Conservation (phyloP, 1,284 basidiomycete genomes). For the Trametes sp. region DNA sequence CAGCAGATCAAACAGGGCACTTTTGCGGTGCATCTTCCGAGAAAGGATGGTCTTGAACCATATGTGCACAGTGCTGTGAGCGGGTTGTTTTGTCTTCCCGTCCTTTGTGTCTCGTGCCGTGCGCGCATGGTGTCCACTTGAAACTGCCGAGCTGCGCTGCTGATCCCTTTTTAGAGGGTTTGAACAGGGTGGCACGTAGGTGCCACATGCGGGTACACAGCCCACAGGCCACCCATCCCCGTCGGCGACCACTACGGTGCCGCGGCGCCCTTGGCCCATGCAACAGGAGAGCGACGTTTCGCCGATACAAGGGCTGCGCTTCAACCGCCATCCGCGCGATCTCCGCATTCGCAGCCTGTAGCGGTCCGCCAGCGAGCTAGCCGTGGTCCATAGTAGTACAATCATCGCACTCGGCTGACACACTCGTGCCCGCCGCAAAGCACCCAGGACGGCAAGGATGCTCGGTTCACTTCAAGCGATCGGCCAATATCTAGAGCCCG, state of each 20-base stretch:
- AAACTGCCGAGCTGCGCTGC: no score
- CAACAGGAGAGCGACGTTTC: neutral
- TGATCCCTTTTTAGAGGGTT: no score
- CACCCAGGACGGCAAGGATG: neutral
- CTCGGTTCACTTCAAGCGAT: neutral
- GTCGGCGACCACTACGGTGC: neutral
- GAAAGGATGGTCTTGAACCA: neutral
- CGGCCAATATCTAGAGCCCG: neutral
- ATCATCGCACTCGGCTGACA: neutral
- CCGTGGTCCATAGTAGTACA: neutral
- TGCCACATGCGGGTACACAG: no score
- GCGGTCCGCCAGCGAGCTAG: neutral
- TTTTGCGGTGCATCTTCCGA: neutral
- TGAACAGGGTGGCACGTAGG: no score
- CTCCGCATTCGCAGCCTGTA: neutral
- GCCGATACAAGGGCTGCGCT: neutral
- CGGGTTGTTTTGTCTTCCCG: neutral
- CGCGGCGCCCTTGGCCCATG: no score
- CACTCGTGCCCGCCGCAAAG: neutral
- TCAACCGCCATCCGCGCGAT: neutral
- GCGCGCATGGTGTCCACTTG: no score
- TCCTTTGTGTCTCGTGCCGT: neutral
- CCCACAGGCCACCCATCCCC: neutral
- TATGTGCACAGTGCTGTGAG: neutral
- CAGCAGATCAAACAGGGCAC: neutral